phyloP scores from a whole-genome alignment of 1,284 basidiomycete species.

The Leccinum subrobustum region DNA sequence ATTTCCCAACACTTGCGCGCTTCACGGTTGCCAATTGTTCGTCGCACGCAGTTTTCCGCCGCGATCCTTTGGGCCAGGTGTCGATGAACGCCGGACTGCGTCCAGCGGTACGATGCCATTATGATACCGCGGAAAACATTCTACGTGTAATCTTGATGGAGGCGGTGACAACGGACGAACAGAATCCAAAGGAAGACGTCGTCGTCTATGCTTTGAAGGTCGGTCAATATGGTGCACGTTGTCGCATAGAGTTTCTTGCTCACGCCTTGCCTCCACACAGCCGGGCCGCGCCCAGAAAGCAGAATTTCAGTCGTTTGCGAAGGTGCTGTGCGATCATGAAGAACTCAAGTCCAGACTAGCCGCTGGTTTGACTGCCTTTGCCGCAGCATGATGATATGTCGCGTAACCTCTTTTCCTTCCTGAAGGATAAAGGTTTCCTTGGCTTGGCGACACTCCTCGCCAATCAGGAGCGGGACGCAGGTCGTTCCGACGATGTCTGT shows the following conservation, averaged over 20 bases:
- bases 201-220: slow-evolving; percentile 45
- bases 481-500: slow-evolving; percentile 10
- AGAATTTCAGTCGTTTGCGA: slow-evolving; percentile 51
- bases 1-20: not conserved
- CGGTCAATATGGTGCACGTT: slow-evolving; percentile 3
- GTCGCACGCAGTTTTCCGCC: slow-evolving; percentile 52
- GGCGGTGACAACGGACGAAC: slow-evolving; percentile 29
- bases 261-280: slow-evolving; percentile 29
- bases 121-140: slow-evolving; percentile 51
- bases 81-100: slow-evolving; percentile 61
- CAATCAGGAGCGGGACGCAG: not conserved
- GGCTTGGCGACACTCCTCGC: not conserved
- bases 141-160: slow-evolving; percentile 58
- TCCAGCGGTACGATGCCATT: slow-evolving; percentile 53
- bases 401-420: slow-evolving; percentile 1
- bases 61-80: slow-evolving; percentile 64
- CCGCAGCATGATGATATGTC: slow-evolving; percentile 16
- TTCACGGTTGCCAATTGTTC: not conserved
- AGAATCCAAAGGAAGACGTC: slow-evolving; percentile 25
- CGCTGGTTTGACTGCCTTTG: not conserved
- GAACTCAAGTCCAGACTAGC: slow-evolving; percentile 18
- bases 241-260: not conserved
- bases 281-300: slow-evolving; percentile 48
- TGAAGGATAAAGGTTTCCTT: slow-evolving; percentile 2
- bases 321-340: slow-evolving; percentile 38